Conservation (phyloP, 371 early-diverging fungal species). For the Aphelidium insulamus region DNA sequence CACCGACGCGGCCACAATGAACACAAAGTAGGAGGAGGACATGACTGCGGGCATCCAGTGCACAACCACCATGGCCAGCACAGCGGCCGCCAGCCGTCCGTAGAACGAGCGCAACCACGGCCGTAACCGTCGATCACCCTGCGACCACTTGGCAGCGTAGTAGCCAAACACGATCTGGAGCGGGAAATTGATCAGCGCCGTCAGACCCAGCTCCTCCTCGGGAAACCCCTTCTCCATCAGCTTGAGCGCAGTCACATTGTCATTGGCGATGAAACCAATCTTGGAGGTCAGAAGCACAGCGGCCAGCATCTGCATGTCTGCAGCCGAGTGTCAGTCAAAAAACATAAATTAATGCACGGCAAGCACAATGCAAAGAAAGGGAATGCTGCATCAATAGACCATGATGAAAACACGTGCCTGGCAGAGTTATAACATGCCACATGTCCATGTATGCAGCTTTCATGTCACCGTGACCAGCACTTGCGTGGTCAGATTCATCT, state of each 20-base stretch:
- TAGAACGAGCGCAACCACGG: constrained; percentile 85
- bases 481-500: constrained; percentile 3
- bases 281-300: constrained; percentile 58
- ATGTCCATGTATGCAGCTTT: constrained; percentile 29
- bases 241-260: constrained; percentile 76
- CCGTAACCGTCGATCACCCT: constrained; percentile 51
- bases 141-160: constrained; percentile 87
- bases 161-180: constrained; percentile 88
- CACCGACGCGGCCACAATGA: constrained; percentile 61
- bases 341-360: background rate
- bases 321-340: no score
- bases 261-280: constrained; percentile 85
- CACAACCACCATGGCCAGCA: constrained; percentile 65
- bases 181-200: constrained; percentile 85
- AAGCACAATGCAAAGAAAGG: background rate
- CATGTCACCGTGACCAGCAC: constrained; percentile 18
- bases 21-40: constrained; percentile 41
- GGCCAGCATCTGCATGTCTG: constrained; percentile 65
- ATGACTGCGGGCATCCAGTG: constrained; percentile 41
- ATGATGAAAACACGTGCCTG: constrained; percentile 21
- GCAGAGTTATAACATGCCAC: constrained; percentile 40
- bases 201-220: constrained; percentile 78
- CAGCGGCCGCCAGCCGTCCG: constrained; percentile 52
- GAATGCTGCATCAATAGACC: background rate
- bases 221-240: constrained; percentile 80